Conservation (phyloP, 2,329 filamentous ascomycete genomes). For the Eutypella sp. region DNA sequence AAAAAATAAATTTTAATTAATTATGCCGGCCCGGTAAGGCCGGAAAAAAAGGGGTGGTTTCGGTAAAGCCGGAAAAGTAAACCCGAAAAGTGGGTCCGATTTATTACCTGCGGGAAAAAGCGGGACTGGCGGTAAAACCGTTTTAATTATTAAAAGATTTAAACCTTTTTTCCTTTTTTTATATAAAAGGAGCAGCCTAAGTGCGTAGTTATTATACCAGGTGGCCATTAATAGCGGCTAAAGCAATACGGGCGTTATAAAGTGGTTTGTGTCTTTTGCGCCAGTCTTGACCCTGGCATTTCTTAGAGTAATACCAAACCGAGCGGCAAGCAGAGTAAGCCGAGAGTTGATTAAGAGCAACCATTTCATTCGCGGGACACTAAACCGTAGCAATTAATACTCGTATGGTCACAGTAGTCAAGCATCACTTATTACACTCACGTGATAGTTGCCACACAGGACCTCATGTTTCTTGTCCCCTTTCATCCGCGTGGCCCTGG, state of each 20-base stretch:
- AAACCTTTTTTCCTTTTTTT: no score
- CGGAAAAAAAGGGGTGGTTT: no score
- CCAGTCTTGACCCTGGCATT: slow-evolving; percentile 14
- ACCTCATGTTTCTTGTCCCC: slow-evolving; percentile 8
- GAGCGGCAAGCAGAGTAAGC: slow-evolving; percentile 8
- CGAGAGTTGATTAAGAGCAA: slow-evolving; percentile 3
- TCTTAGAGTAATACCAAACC: slow-evolving; percentile 16
- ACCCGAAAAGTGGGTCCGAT: no score
- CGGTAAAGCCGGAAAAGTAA: no score
- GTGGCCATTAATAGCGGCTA: no score
- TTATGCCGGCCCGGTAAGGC: no score
- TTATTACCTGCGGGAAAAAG: no score
- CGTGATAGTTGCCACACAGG: slow-evolving; percentile 13
- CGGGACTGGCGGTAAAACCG: no score
- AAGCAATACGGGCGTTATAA: slow-evolving; percentile 5
- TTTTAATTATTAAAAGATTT: no score
- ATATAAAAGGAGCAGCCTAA: no score
- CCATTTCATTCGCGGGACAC: slow-evolving; percentile 6
- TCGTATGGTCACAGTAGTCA: not conserved
- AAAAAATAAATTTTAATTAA: no score
- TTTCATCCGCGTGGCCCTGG: slow-evolving; percentile 9
- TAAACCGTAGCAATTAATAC: not conserved
- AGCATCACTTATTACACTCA: slow-evolving; percentile 2
- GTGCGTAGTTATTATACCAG: no score
- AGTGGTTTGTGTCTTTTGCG: slow-evolving; percentile 10